Conservation (phyloP, 805 yeast genomes). For the Martiniozyma abietophila region DNA sequence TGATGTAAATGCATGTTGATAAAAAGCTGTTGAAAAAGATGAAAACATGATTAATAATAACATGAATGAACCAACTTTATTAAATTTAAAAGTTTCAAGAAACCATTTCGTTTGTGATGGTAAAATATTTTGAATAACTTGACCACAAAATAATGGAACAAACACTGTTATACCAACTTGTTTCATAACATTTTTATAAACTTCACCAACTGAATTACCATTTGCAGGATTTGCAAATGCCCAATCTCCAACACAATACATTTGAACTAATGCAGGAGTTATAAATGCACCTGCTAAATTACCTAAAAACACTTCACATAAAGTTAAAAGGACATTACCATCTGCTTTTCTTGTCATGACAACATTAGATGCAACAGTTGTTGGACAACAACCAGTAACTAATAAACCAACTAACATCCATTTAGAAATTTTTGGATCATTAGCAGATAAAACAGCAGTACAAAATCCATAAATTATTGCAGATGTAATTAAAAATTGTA, state of each 20-base stretch:
- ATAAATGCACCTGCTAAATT: slow-evolving; percentile 79
- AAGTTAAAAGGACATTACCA: slow-evolving; percentile 66
- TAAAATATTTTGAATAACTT: slow-evolving; percentile 60
- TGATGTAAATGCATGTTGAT: slow-evolving; percentile 63
- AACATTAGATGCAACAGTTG: slow-evolving; percentile 86
- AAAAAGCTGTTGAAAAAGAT: slow-evolving; percentile 81
- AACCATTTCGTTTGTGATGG: slow-evolving; percentile 59
- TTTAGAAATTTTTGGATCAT: slow-evolving; percentile 49
- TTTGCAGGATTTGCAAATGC: slow-evolving; percentile 72
- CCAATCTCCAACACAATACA: slow-evolving; percentile 55
- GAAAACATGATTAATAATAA: slow-evolving; percentile 49
- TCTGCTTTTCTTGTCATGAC: slow-evolving; percentile 84
- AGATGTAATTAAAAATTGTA: slow-evolving; percentile 53
- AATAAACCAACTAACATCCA: slow-evolving; percentile 79
- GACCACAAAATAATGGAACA: slow-evolving; percentile 84
- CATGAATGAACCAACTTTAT: slow-evolving; percentile 74
- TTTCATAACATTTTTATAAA: slow-evolving; percentile 74
- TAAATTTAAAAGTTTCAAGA: slow-evolving; percentile 45
- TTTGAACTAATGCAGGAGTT: slow-evolving; percentile 75
- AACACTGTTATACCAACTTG: slow-evolving; percentile 76
- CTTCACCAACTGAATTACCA: slow-evolving; percentile 40
- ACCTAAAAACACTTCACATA: slow-evolving; percentile 81
- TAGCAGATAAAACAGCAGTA: slow-evolving; percentile 51
- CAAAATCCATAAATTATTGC: slow-evolving; percentile 58
- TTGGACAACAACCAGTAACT: slow-evolving; percentile 81